phyloP scores from a whole-genome alignment of 2,329 filamentous ascomycete species.

The Penicillium sp. region DNA sequence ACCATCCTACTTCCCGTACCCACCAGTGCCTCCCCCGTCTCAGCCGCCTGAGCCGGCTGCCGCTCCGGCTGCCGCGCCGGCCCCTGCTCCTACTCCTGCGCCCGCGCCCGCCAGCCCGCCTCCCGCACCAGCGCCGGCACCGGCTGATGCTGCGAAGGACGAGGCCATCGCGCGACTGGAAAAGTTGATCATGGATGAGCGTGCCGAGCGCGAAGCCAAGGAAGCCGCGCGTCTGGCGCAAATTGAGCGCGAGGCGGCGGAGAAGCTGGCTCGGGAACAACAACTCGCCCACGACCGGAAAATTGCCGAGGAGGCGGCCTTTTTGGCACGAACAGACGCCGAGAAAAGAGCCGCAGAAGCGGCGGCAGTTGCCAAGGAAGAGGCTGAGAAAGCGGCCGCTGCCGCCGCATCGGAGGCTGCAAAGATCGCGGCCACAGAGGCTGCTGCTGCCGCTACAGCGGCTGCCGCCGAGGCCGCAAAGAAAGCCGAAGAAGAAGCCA shows the following conservation, averaged over 20 bases:
- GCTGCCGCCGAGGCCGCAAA: conserved; percentile 31
- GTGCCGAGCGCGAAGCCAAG: conserved; percentile 36
- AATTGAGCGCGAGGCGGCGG: conserved; percentile 49
- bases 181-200: conserved; percentile 49
- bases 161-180: conserved; percentile 58
- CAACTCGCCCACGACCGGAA: conserved; percentile 39
- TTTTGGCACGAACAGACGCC: conserved; percentile 46
- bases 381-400: conserved; percentile 39
- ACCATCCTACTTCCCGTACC: conserved; percentile 34
- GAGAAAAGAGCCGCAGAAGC: conserved; percentile 43
- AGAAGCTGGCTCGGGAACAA: conserved; percentile 27
- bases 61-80: conserved; percentile 11
- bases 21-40: conserved; percentile 30
- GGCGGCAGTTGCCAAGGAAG: conserved; percentile 43
- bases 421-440: conserved; percentile 17
- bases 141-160: conserved; percentile 46
- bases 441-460: conserved; percentile 16
- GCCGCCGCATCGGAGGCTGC: conserved; percentile 37
- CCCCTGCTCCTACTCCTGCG: conserved; percentile 10
- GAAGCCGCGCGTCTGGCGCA: conserved; percentile 38
- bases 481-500: conserved; percentile 3
- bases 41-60: conserved; percentile 20
- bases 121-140: conserved; percentile 11
- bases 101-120: conserved; percentile 6
- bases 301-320: conserved; percentile 39